Conservation (phyloP, 768 basidiomycete species). For the Boletus bicolor region DNA sequence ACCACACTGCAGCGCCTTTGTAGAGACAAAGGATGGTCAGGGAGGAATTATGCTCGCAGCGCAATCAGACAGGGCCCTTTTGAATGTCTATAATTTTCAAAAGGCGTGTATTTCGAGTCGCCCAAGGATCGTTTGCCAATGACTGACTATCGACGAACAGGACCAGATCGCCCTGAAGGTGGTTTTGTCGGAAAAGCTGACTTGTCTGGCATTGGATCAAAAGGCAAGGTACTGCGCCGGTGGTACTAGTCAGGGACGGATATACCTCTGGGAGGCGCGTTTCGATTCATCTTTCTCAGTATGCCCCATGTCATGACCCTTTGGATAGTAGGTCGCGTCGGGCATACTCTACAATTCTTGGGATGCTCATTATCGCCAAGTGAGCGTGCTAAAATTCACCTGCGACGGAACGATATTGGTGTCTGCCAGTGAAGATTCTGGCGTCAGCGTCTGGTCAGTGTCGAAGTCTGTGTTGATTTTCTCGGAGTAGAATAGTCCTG, state of each 20-base stretch:
- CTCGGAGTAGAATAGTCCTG: slow-evolving; percentile 3
- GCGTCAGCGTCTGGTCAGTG: slow-evolving; percentile 85
- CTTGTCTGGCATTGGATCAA: slow-evolving; percentile 72
- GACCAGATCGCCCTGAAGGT: slow-evolving; percentile 87
- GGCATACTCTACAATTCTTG: slow-evolving; percentile 89
- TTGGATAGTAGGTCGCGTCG: slow-evolving; percentile 67
- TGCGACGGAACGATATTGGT: slow-evolving; percentile 75
- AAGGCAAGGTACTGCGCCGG: slow-evolving; percentile 79
- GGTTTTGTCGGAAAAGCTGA: slow-evolving; percentile 85
- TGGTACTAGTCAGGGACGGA: slow-evolving; percentile 82
- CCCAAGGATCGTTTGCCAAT: not conserved
- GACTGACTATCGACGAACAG: slow-evolving; percentile 38
- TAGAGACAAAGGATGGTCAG: slow-evolving; percentile 64
- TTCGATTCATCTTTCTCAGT: not conserved
- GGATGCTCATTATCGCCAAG: slow-evolving; percentile 93
- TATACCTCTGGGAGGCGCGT: slow-evolving; percentile 95
- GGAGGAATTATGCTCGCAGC: slow-evolving; percentile 85
- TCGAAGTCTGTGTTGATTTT: slow-evolving; percentile 57
- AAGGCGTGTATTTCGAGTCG: slow-evolving; percentile 51
- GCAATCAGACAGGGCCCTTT: slow-evolving; percentile 83
- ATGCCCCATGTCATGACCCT: slow-evolving; percentile 13
- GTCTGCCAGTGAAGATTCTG: slow-evolving; percentile 89
- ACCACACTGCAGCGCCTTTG: slow-evolving; percentile 61
- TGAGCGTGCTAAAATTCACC: slow-evolving; percentile 81
- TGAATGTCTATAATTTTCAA: slow-evolving; percentile 93